Evolutionary conservation across 2,329 filamentous ascomycete species (phyloP).

Genomic region (Fusarium bactridioides): DNA sequence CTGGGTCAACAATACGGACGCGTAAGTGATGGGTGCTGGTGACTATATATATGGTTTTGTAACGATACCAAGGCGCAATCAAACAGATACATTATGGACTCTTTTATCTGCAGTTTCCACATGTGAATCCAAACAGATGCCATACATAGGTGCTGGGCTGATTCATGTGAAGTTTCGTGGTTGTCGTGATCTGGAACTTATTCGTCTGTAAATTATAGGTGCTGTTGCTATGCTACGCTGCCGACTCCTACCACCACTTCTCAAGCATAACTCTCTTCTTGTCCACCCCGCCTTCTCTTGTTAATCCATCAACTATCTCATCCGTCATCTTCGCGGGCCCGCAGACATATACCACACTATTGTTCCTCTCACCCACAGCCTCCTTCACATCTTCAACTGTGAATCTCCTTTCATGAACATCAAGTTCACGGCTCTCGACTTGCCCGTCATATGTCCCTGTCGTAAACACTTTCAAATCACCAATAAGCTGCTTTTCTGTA

Average conservation of each 20-base stretch:
- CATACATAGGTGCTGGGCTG: not conserved
- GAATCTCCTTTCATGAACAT: conserved; percentile 52
- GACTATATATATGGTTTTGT: conserved; percentile 35
- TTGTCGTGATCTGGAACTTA: not conserved
- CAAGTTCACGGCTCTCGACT: conserved; percentile 3
- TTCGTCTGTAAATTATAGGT: not conserved
- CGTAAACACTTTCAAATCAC: conserved; percentile 55
- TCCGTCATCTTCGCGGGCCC: conserved; percentile 76
- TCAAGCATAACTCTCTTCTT: conserved; percentile 62
- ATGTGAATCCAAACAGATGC: not conserved
- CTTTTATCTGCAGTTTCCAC: not conserved
- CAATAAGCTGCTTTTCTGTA: conserved; percentile 44
- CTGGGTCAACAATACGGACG: conserved; percentile 5
- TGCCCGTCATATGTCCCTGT: conserved; percentile 44
- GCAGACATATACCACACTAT: conserved; percentile 69
- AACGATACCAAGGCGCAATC: conserved; percentile 42
- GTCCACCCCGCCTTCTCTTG: conserved; percentile 49
- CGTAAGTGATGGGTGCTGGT: conserved; percentile 18
- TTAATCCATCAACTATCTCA: conserved; percentile 62
- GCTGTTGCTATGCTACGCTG: not conserved
- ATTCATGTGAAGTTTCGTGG: not conserved
- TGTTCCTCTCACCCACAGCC: conserved; percentile 47
- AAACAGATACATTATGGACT: conserved; percentile 17
- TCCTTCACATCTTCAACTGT: conserved; percentile 51
- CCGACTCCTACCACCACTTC: conserved; percentile 66